Evolutionary conservation across 768 basidiomycete genomes (phyloP), one percentile per base, ranked within the genome.

Genomic region (Multifurca ochricompacta): DNA sequence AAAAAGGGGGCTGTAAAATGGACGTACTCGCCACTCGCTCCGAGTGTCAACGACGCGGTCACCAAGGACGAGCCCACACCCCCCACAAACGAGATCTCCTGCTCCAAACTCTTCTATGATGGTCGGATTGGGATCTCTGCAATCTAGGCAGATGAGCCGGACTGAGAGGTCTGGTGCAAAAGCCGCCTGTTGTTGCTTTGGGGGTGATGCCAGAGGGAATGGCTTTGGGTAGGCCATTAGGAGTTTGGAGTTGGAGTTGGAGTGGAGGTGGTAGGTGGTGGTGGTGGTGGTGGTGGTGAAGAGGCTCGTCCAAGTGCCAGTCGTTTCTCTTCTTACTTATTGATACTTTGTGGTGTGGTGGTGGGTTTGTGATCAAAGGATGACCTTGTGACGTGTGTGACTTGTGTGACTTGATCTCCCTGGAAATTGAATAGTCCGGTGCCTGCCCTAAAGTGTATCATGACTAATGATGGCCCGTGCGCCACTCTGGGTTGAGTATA

Each of bases 71-170:
- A 97, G 77, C 54, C 94, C 92, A 76, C 92, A 95, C 59, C 79
- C 79, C 66, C 87, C 87, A 74, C 94, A 92, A 62, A 98, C 96
- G 67, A 98, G 82, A 73, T 99, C 96, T 65, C 96, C 96, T 62
- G 89, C 88, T 65, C 91, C 89, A 72, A 95, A 98, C 74, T 98
- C 92, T 75, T 99, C 96, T 65, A 93, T 80, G 66, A 99, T 94
- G 61, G 93, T 84, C 13, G 93, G 92, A 65, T 89, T 88, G 53
- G 91, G 89, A 66, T 91, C 88, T 71, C 87, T 78, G 74, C 95
- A 97, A 64, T 98, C 94, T 19, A 93, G 94, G 67, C 95, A 98
- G 62, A 94, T 88, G 64, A 92, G 82, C 43, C 90, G 87, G 60
- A 92, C 86, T 46, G 87, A 82, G 54, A 92, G 77, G 70, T 92